Conservation (phyloP, 2,329 filamentous ascomycete species). For the Sporothrix pallida region DNA sequence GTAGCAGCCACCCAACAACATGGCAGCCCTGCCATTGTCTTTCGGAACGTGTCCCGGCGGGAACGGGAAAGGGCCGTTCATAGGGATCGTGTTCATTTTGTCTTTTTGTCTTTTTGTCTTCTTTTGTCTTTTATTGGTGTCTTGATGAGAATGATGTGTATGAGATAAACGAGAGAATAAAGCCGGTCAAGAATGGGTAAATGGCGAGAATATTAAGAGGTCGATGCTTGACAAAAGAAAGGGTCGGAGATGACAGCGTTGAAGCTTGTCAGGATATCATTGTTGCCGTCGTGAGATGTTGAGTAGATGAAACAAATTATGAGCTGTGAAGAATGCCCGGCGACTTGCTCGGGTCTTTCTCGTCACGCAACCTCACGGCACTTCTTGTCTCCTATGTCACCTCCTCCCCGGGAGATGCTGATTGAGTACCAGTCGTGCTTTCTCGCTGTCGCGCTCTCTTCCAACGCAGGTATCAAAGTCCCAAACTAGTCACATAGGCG, state of each 20-base stretch:
- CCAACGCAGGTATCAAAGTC: not conserved
- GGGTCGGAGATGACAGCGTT: not conserved
- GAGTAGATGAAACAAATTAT: conserved; percentile 21
- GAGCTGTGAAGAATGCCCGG: not conserved
- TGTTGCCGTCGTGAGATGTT: conserved; percentile 15
- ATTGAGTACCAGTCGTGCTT: not conserved
- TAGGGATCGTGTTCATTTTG: too few relatives aligned
- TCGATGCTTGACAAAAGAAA: conserved; percentile 13
- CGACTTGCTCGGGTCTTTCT: not conserved
- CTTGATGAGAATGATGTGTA: not conserved
- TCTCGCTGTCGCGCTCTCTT: not conserved
- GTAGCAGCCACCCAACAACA: conserved; percentile 60
- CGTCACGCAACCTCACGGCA: conserved; percentile 1
- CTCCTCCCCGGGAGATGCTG: not conserved
- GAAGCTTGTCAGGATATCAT: conserved; percentile 27
- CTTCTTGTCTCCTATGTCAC: not conserved
- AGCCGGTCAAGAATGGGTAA: not conserved
- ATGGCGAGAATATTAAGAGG: not conserved
- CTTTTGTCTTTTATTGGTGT: too few relatives aligned
- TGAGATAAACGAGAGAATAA: not conserved
- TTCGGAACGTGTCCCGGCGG: not conserved
- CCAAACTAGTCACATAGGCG: too few relatives aligned
- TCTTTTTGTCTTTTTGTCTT: too few relatives aligned
- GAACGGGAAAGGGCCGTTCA: not conserved
- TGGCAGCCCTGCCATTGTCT: conserved; percentile 30